phyloP scores from a whole-genome alignment of 2,329 filamentous ascomycete species.

The Myriosclerotinia scirpicola region DNA sequence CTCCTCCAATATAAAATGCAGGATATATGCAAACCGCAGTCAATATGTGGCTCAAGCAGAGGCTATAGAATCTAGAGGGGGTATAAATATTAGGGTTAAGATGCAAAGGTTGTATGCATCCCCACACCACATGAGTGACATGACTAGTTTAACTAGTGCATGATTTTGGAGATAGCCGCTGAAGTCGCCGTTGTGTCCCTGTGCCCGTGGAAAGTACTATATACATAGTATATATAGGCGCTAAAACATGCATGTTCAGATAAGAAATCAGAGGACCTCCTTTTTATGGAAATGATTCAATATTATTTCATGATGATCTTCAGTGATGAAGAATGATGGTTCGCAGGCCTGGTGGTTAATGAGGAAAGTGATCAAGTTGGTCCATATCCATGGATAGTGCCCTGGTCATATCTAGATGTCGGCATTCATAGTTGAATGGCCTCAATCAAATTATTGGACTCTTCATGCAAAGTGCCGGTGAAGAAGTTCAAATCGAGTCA shows the following conservation, averaged over 20 bases:
- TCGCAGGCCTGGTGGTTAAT: neutral
- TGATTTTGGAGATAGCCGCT: slow-evolving; percentile 9
- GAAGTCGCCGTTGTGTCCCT: neutral
- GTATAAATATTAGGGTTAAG: neutral
- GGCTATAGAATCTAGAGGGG: slow-evolving; percentile 1
- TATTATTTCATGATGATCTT: slow-evolving; percentile 9
- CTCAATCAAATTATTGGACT: neutral
- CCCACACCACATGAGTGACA: neutral
- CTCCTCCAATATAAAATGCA: neutral
- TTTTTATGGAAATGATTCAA: slow-evolving; percentile 18
- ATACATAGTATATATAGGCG: slow-evolving; percentile 15
- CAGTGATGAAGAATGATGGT: slow-evolving; percentile 9
- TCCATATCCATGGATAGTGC: slow-evolving; percentile 5
- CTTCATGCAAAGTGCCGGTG: slow-evolving; percentile 13
- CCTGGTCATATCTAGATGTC: slow-evolving; percentile 1
- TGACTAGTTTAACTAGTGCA: neutral
- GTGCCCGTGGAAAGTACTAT: neutral
- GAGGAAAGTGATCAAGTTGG: slow-evolving; percentile 19
- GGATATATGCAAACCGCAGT: slow-evolving; percentile 2
- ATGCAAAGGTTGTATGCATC: slow-evolving; percentile 15
- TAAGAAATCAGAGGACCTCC: slow-evolving; percentile 23
- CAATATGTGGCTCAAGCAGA: slow-evolving; percentile 1
- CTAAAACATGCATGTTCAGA: slow-evolving; percentile 14
- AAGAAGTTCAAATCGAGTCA: slow-evolving; percentile 18
- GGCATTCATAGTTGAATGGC: neutral